Base-by-base conservation (phyloP, 2,329 filamentous ascomycete species). In the Teratosphaeria epicoccoides region DNA sequence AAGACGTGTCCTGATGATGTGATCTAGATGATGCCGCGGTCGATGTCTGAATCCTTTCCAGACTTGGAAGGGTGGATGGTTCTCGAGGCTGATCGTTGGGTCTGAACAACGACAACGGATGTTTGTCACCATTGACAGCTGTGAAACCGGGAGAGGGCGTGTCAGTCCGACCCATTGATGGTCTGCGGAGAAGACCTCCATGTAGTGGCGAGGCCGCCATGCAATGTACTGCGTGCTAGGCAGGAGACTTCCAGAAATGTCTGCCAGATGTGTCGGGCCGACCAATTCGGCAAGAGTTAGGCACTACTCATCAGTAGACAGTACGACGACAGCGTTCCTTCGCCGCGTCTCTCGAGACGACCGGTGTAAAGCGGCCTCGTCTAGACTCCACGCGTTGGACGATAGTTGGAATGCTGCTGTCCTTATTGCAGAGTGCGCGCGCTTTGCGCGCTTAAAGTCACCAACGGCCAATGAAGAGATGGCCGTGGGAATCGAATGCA, bases 91-190 rank as follows among this genome's bases (percentile, higher is more conserved):
- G 49, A 17, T 43, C 48, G 24, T 59, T 56, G 4, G 58, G 54
- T 23, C 54, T 56, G 44, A 57, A 59, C 7, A 54, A 53, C 6
- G 55, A 46, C 14, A 43, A 45, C 17, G 50, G 55, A 24, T 57
- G 59, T 25, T 49, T 29, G 4, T 63, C 60, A 24, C 62, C 61
- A 49, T 66, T 66, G 52, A 66, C 63, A 6, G 63, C 62, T n/a
- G 63, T 66, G 54, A 66, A 66, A 23, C 60, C 59, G 3, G 57
- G 54, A 11, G 55, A 23, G 1, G 55, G 48, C 20, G 57, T 49
- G 6, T 62, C 55, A 23, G 54, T 56, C 14, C 53, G 50, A 26
- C 54, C 51, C 49, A 57, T 57, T 22, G 57, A 49, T 22, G 54
- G 46, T n/a, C 53, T 56, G 49, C 55, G 55, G 23, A 56, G 20